Conservation (phyloP, 257 asterid species). For the Fraxinus excelsior region DNA sequence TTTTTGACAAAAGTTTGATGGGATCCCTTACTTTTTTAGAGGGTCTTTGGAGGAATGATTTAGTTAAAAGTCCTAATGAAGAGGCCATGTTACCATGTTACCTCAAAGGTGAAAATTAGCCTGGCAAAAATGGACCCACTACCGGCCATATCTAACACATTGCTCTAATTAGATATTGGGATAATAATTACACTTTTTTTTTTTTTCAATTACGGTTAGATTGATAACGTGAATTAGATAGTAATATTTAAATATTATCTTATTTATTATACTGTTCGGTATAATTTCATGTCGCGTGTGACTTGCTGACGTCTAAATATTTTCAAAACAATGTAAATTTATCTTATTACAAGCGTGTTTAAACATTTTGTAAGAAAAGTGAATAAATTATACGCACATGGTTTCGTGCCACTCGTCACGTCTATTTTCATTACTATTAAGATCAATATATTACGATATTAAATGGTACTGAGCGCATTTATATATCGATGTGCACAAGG, state of each 20-base stretch:
- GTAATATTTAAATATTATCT: neutral
- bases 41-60: conserved; percentile 43
- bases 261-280: no score
- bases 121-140: conserved; percentile 45
- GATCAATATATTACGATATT: no score
- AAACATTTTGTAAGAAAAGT: no score
- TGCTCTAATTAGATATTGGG: conserved; percentile 23
- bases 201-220: conserved; percentile 2
- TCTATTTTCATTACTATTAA: no score
- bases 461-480: no score
- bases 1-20: conserved; percentile 22
- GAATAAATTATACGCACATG: neutral
- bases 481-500: neutral
- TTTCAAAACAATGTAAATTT: no score
- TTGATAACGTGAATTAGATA: neutral
- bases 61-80: conserved; percentile 30
- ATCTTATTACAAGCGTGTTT: no score
- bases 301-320: no score
- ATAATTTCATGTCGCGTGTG: no score
- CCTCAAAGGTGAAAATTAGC: conserved; percentile 46
- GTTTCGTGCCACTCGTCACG: no score
- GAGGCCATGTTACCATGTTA: conserved; percentile 62
- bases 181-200: conserved; percentile 27
- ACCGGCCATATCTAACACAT: conserved; percentile 23
- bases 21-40: conserved; percentile 12